Evolutionary conservation across 257 asterid genomes (phyloP), one percentile per base, ranked within the genome.

Genomic region (Solanum phureja): DNA sequence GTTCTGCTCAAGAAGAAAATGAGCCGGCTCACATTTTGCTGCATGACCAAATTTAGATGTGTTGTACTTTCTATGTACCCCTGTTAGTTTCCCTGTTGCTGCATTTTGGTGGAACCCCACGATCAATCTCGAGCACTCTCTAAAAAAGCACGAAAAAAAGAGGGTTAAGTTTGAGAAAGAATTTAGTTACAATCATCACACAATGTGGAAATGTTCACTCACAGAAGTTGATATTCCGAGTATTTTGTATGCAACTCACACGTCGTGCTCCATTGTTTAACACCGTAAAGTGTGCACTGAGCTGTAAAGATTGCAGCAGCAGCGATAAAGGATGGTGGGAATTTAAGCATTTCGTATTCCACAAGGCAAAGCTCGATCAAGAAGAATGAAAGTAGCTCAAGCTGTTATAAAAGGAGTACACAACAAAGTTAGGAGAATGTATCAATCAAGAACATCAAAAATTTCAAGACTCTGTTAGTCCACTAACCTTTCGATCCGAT

Each of bases 311-410:
- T 84, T 10, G 99, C 95, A 33, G 97, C 93, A 44, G 98, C 98
- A 52, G 98, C 98, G 37, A 96, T 73, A 85, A 93, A 86, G 1
- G 98, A 95, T 8, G 99, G 98, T 33, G 98, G 93, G 83, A 89
- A 94, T 56, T 92, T 93, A 7, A 96, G 94, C 98, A 95, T 95
- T 86, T 94, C 98, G 40, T 93, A 95, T 88, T 96, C 99, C 93
- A 95, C 98, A 5, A 95, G 92, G 64, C 98, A 93, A 27, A 94
- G 95, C 93, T 96, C 98, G 13, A 93, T 93, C 93, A 96, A 88
- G 96, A 93, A 96, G 92, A 94, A 93, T 0, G 99, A 92, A 35
- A 96, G 91, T 31, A 89, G 86, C 93, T 96, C 97, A 11, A 96
- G 93, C 98, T 95, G 94, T 88, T 74, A 3, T 34, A 37, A 27